These are phyloP conservation scores for Withania somnifera DNA, from an alignment of 305 asterid species.

Conservation along the genomic window DNA sequence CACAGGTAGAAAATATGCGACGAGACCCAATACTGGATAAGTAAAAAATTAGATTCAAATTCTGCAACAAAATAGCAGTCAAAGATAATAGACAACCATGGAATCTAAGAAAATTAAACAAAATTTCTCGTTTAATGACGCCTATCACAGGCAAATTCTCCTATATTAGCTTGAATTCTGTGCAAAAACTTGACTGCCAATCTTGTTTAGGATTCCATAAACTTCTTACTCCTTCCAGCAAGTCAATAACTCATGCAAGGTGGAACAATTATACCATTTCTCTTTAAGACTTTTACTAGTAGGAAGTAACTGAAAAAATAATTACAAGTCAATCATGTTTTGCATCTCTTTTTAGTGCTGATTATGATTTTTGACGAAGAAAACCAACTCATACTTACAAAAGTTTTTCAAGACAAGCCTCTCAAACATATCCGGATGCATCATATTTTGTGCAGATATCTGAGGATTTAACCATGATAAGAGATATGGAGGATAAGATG, in stretches of 20 bases:
- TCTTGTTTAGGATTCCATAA: not conserved
- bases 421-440: slow-evolving; percentile 84
- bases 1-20: not conserved
- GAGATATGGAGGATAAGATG: slow-evolving; percentile 76
- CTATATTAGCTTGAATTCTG: not conserved
- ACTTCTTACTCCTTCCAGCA: not conserved
- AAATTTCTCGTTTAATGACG: not conserved
- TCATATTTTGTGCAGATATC: slow-evolving; percentile 87
- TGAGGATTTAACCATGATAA: slow-evolving; percentile 76
- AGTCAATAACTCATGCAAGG: not conserved
- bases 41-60: not conserved
- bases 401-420: slow-evolving; percentile 81
- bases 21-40: not conserved
- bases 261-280: not conserved
- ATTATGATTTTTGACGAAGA: not conserved
- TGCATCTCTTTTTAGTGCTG: not conserved
- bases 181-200: not conserved
- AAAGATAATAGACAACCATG: not conserved
- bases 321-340: not conserved
- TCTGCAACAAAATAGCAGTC: not conserved
- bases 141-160: not conserved
- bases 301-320: not conserved
- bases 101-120: not conserved
- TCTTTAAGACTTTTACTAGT: not conserved
- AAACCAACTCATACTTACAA: slow-evolving; percentile 38